Evolutionary conservation across 2,329 filamentous ascomycete genomes (phyloP).

Genomic region (Stagonosporopsis vannaccii): DNA sequence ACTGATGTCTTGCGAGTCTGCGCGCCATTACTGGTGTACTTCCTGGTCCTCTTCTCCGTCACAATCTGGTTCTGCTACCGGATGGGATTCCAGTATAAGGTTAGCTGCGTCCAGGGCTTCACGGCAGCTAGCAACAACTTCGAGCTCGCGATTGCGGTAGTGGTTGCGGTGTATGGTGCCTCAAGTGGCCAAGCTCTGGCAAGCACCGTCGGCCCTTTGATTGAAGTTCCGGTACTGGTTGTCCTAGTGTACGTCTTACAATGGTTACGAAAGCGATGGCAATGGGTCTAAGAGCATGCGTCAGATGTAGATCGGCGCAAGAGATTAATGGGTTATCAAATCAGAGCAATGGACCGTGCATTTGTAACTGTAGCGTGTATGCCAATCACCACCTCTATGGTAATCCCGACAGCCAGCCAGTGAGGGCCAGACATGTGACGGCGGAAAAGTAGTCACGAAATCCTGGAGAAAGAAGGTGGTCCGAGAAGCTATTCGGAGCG

Average conservation of each 20-base stretch:
- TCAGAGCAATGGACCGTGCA: not conserved
- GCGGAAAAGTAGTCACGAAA: not conserved
- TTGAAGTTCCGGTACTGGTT: constrained; percentile 85
- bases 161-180: constrained; percentile 79
- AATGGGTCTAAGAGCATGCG: constrained; percentile 52
- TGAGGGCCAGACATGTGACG: constrained; percentile 6
- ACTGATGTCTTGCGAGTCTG: constrained; percentile 82
- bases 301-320: not conserved
- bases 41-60: constrained; percentile 73
- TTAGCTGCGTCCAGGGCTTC: constrained; percentile 80
- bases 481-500: constrained; percentile 4
- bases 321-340: constrained; percentile 1
- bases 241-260: constrained; percentile 77
- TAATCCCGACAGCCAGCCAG: not conserved
- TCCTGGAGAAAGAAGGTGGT: not conserved
- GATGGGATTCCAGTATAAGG: constrained; percentile 76
- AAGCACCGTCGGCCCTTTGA: constrained; percentile 81
- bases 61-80: constrained; percentile 69
- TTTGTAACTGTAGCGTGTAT: constrained; percentile 1
- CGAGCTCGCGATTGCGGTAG: constrained; percentile 88
- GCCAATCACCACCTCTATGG: not conserved
- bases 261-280: constrained; percentile 63
- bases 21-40: constrained; percentile 83
- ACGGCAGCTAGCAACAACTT: constrained; percentile 95
- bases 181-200: constrained; percentile 82